phyloP scores from a whole-genome alignment of 139 green algal species.

The Chlorella vulgaris region DNA sequence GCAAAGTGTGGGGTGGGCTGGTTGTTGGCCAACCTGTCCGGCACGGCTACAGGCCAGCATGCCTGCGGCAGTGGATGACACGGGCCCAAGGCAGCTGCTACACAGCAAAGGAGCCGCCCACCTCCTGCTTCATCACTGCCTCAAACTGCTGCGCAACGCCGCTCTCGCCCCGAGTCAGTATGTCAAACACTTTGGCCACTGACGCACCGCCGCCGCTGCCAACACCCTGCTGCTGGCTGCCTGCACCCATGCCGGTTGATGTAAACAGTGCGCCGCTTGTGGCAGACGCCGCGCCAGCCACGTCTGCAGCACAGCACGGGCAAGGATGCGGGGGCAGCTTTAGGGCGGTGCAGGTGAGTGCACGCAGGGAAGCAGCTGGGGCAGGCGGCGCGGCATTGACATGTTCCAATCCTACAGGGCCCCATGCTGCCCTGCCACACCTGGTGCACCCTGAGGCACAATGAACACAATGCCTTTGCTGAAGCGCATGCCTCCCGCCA shows the following conservation, averaged over 20 bases:
- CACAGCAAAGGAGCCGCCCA: not conserved
- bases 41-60: too few relatives aligned
- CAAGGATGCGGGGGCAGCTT: too few relatives aligned
- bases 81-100: too few relatives aligned
- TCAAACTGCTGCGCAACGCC: conserved; percentile 39
- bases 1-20: not conserved
- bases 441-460: conserved; percentile 48
- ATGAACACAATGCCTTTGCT: conserved; percentile 71
- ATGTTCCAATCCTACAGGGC: too few relatives aligned
- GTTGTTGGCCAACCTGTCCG: too few relatives aligned
- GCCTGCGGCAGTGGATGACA: too few relatives aligned
- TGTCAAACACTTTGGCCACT: conserved; percentile 69
- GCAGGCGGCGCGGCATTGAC: too few relatives aligned
- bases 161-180: conserved; percentile 52
- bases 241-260: not conserved
- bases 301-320: not conserved
- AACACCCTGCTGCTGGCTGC: too few relatives aligned
- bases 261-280: conserved; percentile 7
- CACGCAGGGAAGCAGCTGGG: too few relatives aligned
- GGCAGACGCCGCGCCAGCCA: not conserved
- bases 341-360: too few relatives aligned
- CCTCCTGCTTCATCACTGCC: conserved; percentile 41
- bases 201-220: conserved; percentile 43
- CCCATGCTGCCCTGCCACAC: too few relatives aligned
- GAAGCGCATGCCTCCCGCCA: conserved; percentile 73